Evolutionary conservation across 768 basidiomycete species (phyloP), one percentile per base, ranked within the genome.

Genomic region (Lentinula raphanica): DNA sequence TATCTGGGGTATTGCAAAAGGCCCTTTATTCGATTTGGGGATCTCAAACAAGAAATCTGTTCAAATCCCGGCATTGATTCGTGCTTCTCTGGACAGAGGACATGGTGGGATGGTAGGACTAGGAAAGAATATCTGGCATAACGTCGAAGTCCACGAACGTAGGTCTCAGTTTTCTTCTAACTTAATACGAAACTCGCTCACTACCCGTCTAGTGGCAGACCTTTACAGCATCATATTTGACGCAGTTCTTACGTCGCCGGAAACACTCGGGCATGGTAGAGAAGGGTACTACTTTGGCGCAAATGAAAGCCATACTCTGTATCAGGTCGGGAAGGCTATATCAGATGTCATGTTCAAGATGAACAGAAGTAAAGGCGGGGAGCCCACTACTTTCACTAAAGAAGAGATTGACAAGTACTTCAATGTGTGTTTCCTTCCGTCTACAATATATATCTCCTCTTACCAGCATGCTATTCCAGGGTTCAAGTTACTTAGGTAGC

Each of bases 121-220:
- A 40, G 87, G 87, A 1, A 69, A 75, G 63, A 84, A 86, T 54
- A 44, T 82, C 5, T 88, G 84, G 86, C 76, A 79, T 0, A 71
- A 83, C 59, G 80, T 85, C 5, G 65, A 82, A 60, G 74, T 84
- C 38, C 69, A 81, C 38, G 84, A 86, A 44, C 62, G 83, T 83
- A 58, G 53, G 74, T 27, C 12, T 56, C 15, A 21, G 17, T 8
- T 25, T 31, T 27, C 48, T 17, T 3, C 8, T 15, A 21, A 29
- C 44, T 19, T 27, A 9, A 25, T 25, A 9, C 45, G 23, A 7
- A 19, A 8, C 32, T 8, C 27, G 38, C 27, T 29, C 21, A 32
- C 31, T n/a, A 49, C 19, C 32, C 6, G 15, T 31, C 13, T 58
- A 81, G 82, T 79, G 49, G 69, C 72, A 5, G 65, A 76, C 36